Base-by-base conservation (phyloP, 2,329 filamentous ascomycete species). In the Arthrocladium fulminans region DNA sequence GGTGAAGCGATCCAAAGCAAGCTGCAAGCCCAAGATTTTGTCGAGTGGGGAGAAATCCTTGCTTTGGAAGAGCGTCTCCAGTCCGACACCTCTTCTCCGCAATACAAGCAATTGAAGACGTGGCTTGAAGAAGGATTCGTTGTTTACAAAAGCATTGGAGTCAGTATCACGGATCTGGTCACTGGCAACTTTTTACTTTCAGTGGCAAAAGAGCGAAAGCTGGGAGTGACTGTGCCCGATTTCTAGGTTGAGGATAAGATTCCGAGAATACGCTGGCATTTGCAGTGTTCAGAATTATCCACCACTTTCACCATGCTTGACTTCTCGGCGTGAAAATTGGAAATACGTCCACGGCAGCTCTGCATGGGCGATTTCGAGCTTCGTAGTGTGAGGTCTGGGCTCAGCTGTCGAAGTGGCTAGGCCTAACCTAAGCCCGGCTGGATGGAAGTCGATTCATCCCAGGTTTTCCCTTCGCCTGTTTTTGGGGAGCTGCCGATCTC, bases 1-100 rank as follows among this genome's bases (percentile, higher is more conserved):
- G 82, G 85, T 56, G 80, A 80, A 0, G 80, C 79, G 0, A 80
- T 40, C 13, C 37, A 40, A 19, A 40, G 37, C 23, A 3, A 23
- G 15, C 13, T 40, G 37, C 17, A 40, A 20, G 20, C 37, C 17
- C 15, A 40, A 40, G 20, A 22, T 40, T 48, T 54, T 2, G 37
- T 40, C 15, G 37, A 40, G 23, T 40, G 37, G 37, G 37, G 37
- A 19, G 37, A 40, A 19, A 40, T 40, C 3, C 23, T 40, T 22
- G 20, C 17, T 40, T 20, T 40, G 6, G n/a, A 40, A 20, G 20
- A 40, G 3, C 37, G 20, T 12, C 37, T 40, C 20, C 37, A 40
- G 15, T 12, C 37, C 15, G 37, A 40, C 6, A 23, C 3, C 3
- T 5, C 37, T n/a, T 40, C 37, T 4, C 15, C 17, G 37, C 4